These are phyloP conservation scores for Ophiostoma quercus DNA, from an alignment of 2,329 filamentous ascomycete genomes.

Conservation along the genomic window DNA sequence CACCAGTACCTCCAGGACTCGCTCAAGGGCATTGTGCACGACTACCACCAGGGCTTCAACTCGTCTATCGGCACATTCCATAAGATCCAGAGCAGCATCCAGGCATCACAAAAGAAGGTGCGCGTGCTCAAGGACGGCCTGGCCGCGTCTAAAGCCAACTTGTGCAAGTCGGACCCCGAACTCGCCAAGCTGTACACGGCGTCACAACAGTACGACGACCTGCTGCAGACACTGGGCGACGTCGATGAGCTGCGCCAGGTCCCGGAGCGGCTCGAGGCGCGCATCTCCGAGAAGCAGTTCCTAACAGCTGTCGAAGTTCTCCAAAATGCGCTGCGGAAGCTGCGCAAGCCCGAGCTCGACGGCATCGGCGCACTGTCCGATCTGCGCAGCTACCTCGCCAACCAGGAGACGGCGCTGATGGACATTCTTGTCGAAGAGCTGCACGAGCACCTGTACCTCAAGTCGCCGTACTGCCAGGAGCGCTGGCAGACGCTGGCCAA, in stretches of 20 bases:
- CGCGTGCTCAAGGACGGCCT: constrained; percentile 79
- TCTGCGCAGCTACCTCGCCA: constrained; percentile 78
- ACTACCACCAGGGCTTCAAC: constrained; percentile 98
- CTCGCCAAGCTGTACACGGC: constrained; percentile 82
- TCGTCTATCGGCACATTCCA: constrained; percentile 98
- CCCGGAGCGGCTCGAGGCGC: constrained; percentile 86
- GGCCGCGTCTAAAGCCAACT: constrained; percentile 68
- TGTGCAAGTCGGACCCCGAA: constrained; percentile 83
- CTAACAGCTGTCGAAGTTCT: constrained; percentile 86
- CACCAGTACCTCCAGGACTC: constrained; percentile 87
- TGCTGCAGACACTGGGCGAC: constrained; percentile 75
- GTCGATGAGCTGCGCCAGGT: constrained; percentile 84
- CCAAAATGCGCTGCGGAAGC: constrained; percentile 76
- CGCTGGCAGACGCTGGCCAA: constrained; percentile 82
- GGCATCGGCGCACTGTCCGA: constrained; percentile 85
- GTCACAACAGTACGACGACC: constrained; percentile 84
- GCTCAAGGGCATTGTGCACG: constrained; percentile 91
- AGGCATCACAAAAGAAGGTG: constrained; percentile 79
- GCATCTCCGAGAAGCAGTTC: constrained; percentile 95
- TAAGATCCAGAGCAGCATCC: constrained; percentile 93
- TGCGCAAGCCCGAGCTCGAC: constrained; percentile 83
- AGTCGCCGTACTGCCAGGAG: constrained; percentile 95
- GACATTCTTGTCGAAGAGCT: constrained; percentile 97
- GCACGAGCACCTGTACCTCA: constrained; percentile 94
- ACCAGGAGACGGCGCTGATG: constrained; percentile 85